Percentiles rank a stretch among this genome's conserved stretches.
These are phyloP conservation scores for Adiantum capillusveneris DNA, from an alignment of 75 land plant species.

Conservation along the genomic window DNA sequence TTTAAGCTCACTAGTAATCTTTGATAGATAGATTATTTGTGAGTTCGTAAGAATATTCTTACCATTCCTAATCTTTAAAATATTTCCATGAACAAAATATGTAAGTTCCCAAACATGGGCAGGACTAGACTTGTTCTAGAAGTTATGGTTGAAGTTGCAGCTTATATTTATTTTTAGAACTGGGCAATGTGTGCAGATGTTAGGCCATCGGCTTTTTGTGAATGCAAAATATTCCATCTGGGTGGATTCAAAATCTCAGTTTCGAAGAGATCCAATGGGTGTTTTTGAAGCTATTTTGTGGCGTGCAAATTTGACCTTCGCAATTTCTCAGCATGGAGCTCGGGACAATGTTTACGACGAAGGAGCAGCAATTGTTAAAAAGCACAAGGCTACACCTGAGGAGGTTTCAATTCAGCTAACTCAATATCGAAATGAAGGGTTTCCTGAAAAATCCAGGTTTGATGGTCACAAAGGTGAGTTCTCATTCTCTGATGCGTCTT, in stretches of 20 bases:
- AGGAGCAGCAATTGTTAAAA: conserved; percentile 77
- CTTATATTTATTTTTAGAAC: no score
- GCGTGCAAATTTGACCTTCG: conserved; percentile 62
- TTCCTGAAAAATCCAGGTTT: conserved; percentile 73
- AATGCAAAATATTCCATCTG: conserved; percentile 82
- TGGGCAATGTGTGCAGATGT: no score
- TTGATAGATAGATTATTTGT: no score
- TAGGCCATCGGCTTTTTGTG: conserved; percentile 85
- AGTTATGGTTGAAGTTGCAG: no score
- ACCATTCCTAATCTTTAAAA: no score
- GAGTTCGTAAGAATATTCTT: no score
- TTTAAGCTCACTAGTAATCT: no score
- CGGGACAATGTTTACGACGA: conserved; percentile 93
- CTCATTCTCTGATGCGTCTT: not conserved
- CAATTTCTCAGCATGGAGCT: conserved; percentile 98
- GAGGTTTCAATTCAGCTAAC: conserved; percentile 76
- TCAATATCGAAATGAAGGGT: conserved; percentile 70
- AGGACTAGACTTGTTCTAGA: no score
- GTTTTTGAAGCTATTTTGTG: conserved; percentile 90
- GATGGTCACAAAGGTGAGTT: conserved; percentile 85
- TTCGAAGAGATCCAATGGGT: conserved; percentile 90
- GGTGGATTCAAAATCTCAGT: conserved; percentile 98
- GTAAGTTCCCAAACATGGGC: no score
- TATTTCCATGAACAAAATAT: no score
- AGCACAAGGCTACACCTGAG: conserved; percentile 91